Evolutionary conservation across 2,329 filamentous ascomycete species (phyloP), one percentile per base, ranked within the genome.

Genomic region (Lecanoromycetidae sp.): DNA sequence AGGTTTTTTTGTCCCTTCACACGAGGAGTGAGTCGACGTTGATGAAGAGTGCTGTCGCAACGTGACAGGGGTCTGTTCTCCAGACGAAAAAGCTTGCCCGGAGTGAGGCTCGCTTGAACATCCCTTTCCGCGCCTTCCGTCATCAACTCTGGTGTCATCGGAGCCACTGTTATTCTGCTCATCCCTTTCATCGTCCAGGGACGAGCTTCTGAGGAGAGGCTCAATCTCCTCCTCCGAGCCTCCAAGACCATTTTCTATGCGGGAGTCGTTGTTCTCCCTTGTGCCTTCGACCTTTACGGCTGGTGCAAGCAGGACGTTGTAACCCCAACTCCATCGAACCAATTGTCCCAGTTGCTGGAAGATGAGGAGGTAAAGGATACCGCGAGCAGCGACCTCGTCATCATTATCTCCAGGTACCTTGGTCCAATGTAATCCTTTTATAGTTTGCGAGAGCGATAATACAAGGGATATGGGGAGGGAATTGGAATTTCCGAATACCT

Each of bases 321-420:
- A 96, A 9, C 91, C 91, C 91, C 91, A 98, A 53, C 86, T 95
- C 91, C 91, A 98, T 50, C 91, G 79, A 17, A 98, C 81, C 22
- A 96, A 71, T 65, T 98, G 91, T 19, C 91, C 91, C 3, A 98
- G 77, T 63, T 98, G 91, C 67, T 98, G 91, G 68, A 98, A 98
- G 56, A 98, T 93, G 52, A 98, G 74, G 9, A 98, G 75, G 60
- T 98, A 98, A 1, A 98, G 70, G 52, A 98, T 96, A 50, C 91
- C 91, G 52, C 91, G 80, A 2, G 91, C 90, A 20, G 79, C 88
- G 17, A 98, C 91, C 63, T 96, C 87, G 49, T 94, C 84, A 58
- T 96, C 90, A 58, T 93, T 96, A 57, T 98, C 91, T 45, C 86
- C 84, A 0, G 86, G 84, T 41, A 96, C 78, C 55, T 79, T 82